Evolutionary conservation across 495 filamentous ascomycete species (phyloP).

Genomic region (Diplogelasinospora grovesii): DNA sequence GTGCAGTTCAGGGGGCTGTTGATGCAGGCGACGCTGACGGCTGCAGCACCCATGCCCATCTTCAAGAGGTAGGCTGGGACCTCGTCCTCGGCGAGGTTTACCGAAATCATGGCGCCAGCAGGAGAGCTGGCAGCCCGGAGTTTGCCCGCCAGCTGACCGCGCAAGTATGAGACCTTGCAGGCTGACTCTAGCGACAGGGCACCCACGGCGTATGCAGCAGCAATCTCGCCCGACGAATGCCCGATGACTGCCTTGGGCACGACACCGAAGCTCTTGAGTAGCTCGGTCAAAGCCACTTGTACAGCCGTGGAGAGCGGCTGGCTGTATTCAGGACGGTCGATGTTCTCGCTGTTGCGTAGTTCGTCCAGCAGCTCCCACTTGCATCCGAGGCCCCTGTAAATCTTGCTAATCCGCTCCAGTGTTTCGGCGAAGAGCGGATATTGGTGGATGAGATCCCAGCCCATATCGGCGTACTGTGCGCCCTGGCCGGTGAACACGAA

Average conservation of each 20-base stretch:
- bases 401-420: conserved; percentile 17
- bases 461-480: conserved; percentile 44
- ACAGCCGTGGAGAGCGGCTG: conserved; percentile 42
- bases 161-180: conserved; percentile 43
- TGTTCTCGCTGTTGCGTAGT: conserved; percentile 5
- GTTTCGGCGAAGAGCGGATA: conserved; percentile 20
- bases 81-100: conserved; percentile 23
- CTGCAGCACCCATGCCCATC: conserved; percentile 3
- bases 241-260: conserved; percentile 43
- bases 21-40: conserved; percentile 35
- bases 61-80: conserved; percentile 18
- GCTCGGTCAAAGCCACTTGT: conserved; percentile 43
- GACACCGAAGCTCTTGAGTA: conserved; percentile 42
- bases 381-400: conserved; percentile 18
- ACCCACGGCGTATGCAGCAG: conserved; percentile 33
- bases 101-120: conserved; percentile 39
- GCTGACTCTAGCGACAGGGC: conserved; percentile 35
- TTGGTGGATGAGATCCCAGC: conserved; percentile 32
- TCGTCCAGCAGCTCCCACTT: conserved; percentile 23
- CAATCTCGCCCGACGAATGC: conserved; percentile 56
- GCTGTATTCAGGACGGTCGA: conserved; percentile 33
- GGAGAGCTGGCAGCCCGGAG: conserved; percentile 15
- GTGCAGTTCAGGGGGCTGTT: conserved; percentile 44
- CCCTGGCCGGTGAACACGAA: conserved; percentile 35
- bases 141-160: conserved; percentile 21